Percentiles rank a stretch among this genome's conserved stretches.
phyloP scores from a whole-genome alignment of 169 alveolate species.

The Cryptosporidium muris region DNA sequence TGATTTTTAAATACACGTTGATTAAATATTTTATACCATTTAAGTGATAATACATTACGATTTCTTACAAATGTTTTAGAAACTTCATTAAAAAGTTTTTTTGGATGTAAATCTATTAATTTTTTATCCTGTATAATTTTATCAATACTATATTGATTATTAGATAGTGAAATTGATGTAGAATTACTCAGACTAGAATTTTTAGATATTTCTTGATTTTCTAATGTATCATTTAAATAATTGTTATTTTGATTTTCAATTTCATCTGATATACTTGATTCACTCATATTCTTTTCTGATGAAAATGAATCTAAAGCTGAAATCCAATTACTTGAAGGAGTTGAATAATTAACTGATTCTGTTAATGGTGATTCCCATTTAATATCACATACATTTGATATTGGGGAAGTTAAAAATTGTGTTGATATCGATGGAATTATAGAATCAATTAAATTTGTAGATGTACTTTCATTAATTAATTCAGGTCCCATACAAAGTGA shows the following conservation, averaged over 20 bases:
- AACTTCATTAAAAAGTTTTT: not conserved
- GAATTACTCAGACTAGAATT: too few relatives aligned
- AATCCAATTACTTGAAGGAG: slow-evolving; percentile 11
- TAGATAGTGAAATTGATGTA: too few relatives aligned
- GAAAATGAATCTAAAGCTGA: slow-evolving; percentile 24
- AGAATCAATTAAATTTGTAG: too few relatives aligned
- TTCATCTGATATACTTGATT: not conserved
- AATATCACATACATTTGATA: too few relatives aligned
- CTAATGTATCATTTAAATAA: not conserved
- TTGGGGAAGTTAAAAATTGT: too few relatives aligned
- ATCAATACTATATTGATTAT: not conserved
- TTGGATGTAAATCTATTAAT: not conserved
- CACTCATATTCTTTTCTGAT: not conserved
- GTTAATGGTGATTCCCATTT: too few relatives aligned
- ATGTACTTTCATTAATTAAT: slow-evolving; percentile 11
- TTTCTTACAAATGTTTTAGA: slow-evolving; percentile 20
- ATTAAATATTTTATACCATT: slow-evolving; percentile 53
- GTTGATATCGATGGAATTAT: too few relatives aligned
- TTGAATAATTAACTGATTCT: too few relatives aligned
- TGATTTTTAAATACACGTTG: slow-evolving; percentile 26
- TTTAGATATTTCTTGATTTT: not conserved
- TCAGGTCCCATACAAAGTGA: slow-evolving; percentile 69
- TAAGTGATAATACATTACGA: slow-evolving; percentile 14
- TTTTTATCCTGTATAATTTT: not conserved
- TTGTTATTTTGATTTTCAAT: not conserved